phyloP scores from a whole-genome alignment of 306 rosid genomes.

The Cicer judaicum region DNA sequence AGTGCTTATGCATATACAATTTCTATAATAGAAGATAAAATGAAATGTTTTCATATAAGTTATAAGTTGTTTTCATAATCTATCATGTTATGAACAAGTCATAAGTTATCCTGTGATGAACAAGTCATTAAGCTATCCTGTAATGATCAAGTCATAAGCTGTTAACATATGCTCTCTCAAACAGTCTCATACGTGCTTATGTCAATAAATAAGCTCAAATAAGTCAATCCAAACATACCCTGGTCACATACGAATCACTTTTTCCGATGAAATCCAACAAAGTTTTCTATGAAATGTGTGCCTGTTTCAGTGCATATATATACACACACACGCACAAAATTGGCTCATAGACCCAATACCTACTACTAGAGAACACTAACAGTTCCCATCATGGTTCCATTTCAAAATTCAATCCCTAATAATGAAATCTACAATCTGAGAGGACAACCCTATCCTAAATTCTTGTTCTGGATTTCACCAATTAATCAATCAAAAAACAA shows the following conservation, averaged over 20 bases:
- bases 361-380: neutral
- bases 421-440: slow-evolving; percentile 5
- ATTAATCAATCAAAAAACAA: neutral
- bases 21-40: too few species aligned
- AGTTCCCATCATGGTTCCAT: neutral
- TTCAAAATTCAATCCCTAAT: slow-evolving; percentile 25
- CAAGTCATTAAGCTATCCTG: too few species aligned
- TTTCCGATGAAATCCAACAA: slow-evolving; percentile 24
- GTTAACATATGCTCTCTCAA: too few species aligned
- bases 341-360: neutral
- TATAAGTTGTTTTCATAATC: too few species aligned
- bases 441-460: neutral
- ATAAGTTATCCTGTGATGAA: too few species aligned
- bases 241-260: neutral
- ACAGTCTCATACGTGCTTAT: too few species aligned
- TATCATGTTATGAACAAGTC: too few species aligned
- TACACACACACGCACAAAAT: neutral
- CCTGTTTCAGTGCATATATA: slow-evolving; percentile 2
- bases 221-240: too few species aligned
- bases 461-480: slow-evolving; percentile 15
- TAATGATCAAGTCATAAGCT: too few species aligned
- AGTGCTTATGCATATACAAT: too few species aligned
- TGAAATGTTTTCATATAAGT: too few species aligned
- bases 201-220: too few species aligned
- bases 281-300: slow-evolving; percentile 2